phyloP scores from a whole-genome alignment of 495 filamentous ascomycete genomes.

The Trichoderma virens region DNA sequence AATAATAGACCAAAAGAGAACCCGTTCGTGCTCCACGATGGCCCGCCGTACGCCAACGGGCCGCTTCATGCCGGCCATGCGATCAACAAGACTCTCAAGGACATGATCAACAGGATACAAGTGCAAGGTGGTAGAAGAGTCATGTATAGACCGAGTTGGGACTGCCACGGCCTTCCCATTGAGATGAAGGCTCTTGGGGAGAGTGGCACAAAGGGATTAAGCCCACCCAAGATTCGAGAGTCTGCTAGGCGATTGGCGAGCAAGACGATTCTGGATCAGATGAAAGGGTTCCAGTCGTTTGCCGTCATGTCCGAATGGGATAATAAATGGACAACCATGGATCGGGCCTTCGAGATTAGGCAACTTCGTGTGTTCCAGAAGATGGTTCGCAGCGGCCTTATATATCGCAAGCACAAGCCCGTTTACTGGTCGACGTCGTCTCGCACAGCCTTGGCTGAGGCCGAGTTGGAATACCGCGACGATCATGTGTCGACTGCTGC shows the following conservation, averaged over 20 bases:
- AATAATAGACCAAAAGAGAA: constrained; percentile 47
- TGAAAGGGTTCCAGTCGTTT: constrained; percentile 71
- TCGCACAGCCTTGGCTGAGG: constrained; percentile 84
- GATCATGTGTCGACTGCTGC: constrained; percentile 73
- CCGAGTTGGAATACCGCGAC: constrained; percentile 91
- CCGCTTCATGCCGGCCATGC: constrained; percentile 94
- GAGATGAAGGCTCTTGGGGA: constrained; percentile 87
- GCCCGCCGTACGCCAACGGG: constrained; percentile 95
- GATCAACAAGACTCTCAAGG: constrained; percentile 95
- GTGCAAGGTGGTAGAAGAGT: constrained; percentile 62
- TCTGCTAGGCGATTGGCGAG: constrained; percentile 68
- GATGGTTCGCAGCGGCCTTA: constrained; percentile 76
- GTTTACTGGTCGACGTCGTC: constrained; percentile 96
- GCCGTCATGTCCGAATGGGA: constrained; percentile 95
- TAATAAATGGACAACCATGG: constrained; percentile 87
- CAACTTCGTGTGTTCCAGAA: constrained; percentile 79
- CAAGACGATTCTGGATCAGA: constrained; percentile 71
- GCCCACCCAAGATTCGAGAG: constrained; percentile 47
- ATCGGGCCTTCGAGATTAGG: constrained; percentile 73
- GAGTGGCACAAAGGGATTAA: constrained; percentile 26
- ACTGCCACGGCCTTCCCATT: constrained; percentile 96
- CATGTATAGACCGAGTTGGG: constrained; percentile 92
- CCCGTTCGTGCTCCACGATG: constrained; percentile 84
- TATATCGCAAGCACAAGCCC: constrained; percentile 83
- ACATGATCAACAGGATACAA: constrained; percentile 77